Base-by-base conservation (phyloP, 148 eudicot genomes). In the Dianthus caryophyllus region DNA sequence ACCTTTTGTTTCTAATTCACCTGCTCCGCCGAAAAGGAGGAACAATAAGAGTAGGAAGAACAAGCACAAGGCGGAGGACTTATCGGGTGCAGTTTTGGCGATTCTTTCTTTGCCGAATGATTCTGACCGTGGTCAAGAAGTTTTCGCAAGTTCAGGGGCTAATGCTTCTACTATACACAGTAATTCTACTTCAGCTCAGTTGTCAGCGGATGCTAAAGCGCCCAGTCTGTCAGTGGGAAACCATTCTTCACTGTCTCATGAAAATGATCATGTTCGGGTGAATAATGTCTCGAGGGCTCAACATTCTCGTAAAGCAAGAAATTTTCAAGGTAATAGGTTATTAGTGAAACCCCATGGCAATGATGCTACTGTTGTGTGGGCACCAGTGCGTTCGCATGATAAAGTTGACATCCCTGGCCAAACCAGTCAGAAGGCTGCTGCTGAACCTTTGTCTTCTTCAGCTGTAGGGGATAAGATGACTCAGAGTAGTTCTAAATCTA, bases 361-460 rank as follows among this genome's bases (percentile, higher is more conserved):
- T 75, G 97, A 90, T 39, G 69, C 82, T 39, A 67, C 82, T 69
- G 85, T 77, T 72, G 69, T 88, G 47, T 95, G 99, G 97, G 96
- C 98, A 9, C 98, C 99, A 24, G 98, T 93, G 67, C 84, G 81
- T 68, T 39, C 90, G 17, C 87, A 72, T 65, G 77, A 73, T 60
- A 85, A 82, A 78, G 66, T 70, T 36, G 95, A 85, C 76, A 75
- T 36, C 44, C 47, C 79, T 31, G 78, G 68, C 33, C 84, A 81
- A 48, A 67, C 71, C 36, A 71, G 67, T 55, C 71, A 71, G 69
- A 86, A 69, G 73, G 39, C 72, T 60, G 44, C 72, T 60, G 44
- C 69, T 21, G 79, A 73, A 30, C 77, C 75, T 69, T 62, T 77
- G 59, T 70, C 48, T 66, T 70, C 65, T 69, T 30, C 78, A 38